Conservation (phyloP, 805 yeast genomes). For the Schwanniomyces vanrijiae region DNA sequence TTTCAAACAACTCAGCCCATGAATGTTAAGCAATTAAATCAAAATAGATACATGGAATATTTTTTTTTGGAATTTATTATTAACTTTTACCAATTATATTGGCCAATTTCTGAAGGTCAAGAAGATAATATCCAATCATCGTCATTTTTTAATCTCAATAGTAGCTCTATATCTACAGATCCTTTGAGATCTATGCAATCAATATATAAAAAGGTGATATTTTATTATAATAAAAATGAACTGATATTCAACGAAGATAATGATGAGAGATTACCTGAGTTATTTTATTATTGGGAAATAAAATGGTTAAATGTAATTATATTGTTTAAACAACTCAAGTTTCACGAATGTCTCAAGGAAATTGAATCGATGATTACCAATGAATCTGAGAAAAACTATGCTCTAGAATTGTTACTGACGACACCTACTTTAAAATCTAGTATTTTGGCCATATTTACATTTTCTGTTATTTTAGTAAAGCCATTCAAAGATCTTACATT, state of each 20-base stretch:
- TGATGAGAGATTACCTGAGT: conserved; percentile 13
- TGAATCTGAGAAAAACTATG: background rate
- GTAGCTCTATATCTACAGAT: conserved; percentile 1
- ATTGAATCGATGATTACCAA: conserved; percentile 15
- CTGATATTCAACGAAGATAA: background rate
- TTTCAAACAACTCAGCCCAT: conserved; percentile 19
- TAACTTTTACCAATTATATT: conserved; percentile 18
- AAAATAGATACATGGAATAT: conserved; percentile 28
- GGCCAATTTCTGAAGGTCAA: conserved; percentile 16
- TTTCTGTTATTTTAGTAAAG: conserved; percentile 23
- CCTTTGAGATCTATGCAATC: conserved; percentile 14
- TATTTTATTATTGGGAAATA: conserved; percentile 19
- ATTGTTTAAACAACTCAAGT: conserved; percentile 24
- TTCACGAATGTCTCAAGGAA: conserved; percentile 23
- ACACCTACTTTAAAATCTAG: conserved; percentile 13
- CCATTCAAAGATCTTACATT: conserved; percentile 30
- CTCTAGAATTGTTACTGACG: conserved; percentile 1
- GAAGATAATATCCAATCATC: background rate
- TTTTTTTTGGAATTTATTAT: conserved; percentile 24
- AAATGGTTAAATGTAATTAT: conserved; percentile 21
- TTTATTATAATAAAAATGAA: conserved; percentile 22
- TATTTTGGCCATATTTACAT: conserved; percentile 22
- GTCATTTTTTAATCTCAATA: background rate
- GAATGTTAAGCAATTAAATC: conserved; percentile 15
- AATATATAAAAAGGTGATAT: conserved; percentile 20